phyloP scores from a whole-genome alignment of 768 basidiomycete genomes.

The Leccinum rimulosum region DNA sequence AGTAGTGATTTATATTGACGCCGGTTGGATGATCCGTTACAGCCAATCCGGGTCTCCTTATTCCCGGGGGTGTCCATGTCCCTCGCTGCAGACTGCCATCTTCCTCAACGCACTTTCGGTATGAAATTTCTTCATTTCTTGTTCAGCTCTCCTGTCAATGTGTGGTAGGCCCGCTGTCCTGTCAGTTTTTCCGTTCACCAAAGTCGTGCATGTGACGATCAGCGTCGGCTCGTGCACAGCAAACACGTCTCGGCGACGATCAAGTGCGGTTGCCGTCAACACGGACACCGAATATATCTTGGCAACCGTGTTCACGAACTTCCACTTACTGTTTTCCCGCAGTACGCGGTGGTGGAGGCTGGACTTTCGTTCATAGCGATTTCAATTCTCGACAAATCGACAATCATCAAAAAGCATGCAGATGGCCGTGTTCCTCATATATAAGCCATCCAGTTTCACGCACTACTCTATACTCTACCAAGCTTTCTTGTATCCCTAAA shows the following conservation, averaged over 20 bases:
- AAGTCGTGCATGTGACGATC: conserved; percentile 21
- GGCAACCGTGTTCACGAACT: conserved; percentile 29
- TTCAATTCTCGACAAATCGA: conserved; percentile 10
- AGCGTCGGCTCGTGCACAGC: conserved; percentile 34
- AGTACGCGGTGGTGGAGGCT: conserved; percentile 21
- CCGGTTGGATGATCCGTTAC: conserved; percentile 32
- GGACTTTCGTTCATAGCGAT: conserved; percentile 28
- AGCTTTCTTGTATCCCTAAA: conserved; percentile 21
- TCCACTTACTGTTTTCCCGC: conserved; percentile 20
- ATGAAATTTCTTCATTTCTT: conserved; percentile 20
- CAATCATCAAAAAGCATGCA: conserved; percentile 30
- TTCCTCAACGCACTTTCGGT: conserved; percentile 15
- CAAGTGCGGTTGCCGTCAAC: conserved; percentile 29
- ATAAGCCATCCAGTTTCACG: conserved; percentile 17
- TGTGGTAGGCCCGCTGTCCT: conserved; percentile 9
- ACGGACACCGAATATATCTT: conserved; percentile 22
- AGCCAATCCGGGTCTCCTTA: conserved; percentile 19
- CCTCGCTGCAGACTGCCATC: conserved; percentile 13
- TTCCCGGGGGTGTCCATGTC: background rate
- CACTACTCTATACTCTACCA: conserved; percentile 9
- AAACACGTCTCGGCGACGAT: conserved; percentile 31
- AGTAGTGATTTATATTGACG: conserved; percentile 7
- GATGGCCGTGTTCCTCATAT: conserved; percentile 21
- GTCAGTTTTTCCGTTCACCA: conserved; percentile 11
- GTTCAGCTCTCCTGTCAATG: conserved; percentile 14